Evolutionary conservation across 163 green algal genomes (phyloP).

Genomic region (Chloromonas sp.): DNA sequence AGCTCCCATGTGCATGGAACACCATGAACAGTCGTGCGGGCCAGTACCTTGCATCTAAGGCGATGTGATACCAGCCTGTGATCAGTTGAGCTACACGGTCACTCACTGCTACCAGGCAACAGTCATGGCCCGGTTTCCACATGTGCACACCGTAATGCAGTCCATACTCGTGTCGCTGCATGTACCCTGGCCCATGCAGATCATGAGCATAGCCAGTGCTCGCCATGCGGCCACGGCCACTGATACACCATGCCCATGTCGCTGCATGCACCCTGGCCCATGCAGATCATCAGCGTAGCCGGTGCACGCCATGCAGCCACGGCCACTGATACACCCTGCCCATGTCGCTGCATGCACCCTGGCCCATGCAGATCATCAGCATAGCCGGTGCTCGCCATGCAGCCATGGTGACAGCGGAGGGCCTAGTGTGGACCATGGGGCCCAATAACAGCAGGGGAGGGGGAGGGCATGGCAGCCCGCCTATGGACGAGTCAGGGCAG

Average conservation of each 20-base stretch:
- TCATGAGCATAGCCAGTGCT: neutral
- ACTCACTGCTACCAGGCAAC: too few relatives aligned
- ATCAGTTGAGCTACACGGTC: too few relatives aligned
- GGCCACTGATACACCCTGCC: neutral
- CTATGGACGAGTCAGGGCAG: slow-evolving; percentile 40
- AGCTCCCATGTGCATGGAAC: too few relatives aligned
- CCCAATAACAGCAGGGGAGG: slow-evolving; percentile 47
- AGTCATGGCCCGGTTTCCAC: too few relatives aligned
- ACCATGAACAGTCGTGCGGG: too few relatives aligned
- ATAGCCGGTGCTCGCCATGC: slow-evolving; percentile 42
- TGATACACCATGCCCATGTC: neutral
- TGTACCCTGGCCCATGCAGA: neutral
- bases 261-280: too few relatives aligned
- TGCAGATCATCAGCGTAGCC: neutral
- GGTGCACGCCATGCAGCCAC: too few relatives aligned
- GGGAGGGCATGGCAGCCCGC: slow-evolving; percentile 42
- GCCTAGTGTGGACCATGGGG: slow-evolving; percentile 42
- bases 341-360: neutral
- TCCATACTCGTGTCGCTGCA: neutral
- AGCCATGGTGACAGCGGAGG: slow-evolving; percentile 27
- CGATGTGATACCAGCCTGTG: too few relatives aligned
- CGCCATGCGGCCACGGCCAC: neutral
- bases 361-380: slow-evolving; percentile 25
- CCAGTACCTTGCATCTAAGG: too few relatives aligned
- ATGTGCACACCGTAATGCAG: too few relatives aligned